Base-by-base conservation (phyloP, 305 asterid species). In the Fraxinus greggii region DNA sequence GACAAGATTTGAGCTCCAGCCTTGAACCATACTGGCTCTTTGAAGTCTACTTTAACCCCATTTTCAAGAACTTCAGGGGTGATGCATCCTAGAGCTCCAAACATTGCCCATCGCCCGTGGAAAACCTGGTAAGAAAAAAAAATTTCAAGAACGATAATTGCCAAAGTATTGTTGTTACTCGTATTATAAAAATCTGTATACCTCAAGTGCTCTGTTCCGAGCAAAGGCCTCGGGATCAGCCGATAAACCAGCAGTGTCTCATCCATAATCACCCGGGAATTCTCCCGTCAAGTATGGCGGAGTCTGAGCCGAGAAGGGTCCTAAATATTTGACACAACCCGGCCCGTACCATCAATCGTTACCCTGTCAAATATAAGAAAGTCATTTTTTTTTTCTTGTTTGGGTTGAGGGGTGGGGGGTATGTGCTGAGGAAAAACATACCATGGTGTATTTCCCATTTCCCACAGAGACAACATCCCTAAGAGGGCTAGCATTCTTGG, bases 171-270 rank as follows among this genome's bases (percentile, higher is more conserved):
- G 19, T 15, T 45, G 19, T 45, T 40, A 40, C 51, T 15, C 19
- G 1, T 45, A 1, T 15, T 13, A 48, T 1, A 3, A 45, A 0
- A 75, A 28, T 2, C 0, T 33, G 4, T 6, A 15, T 81, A 93
- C 94, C 97, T 93, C 96, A 72, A 90, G 92, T 72, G 97, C 95
- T 84, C 94, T 81, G 92, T 93, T 92, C 89, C 75, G 89, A 78
- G 97, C 97, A 56, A 91, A 91, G 81, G 97, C 97, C 85, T 92
- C 97, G 0, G 97, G 97, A 86, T 94, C 98, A 33, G 97, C 98
- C 0, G 97, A 92, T 74, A 94, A 76, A 13, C 97, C 54, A 12
- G 54, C 54, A 42, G 54, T 12, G 54, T 12, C 17, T n/a, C 54
- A 42, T 42, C 54, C 54, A 24, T 94, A 94, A 85, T 94, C 97